Evolutionary conservation across 2,329 filamentous ascomycete species (phyloP).

Genomic region (Chrysoporthe puriensis): DNA sequence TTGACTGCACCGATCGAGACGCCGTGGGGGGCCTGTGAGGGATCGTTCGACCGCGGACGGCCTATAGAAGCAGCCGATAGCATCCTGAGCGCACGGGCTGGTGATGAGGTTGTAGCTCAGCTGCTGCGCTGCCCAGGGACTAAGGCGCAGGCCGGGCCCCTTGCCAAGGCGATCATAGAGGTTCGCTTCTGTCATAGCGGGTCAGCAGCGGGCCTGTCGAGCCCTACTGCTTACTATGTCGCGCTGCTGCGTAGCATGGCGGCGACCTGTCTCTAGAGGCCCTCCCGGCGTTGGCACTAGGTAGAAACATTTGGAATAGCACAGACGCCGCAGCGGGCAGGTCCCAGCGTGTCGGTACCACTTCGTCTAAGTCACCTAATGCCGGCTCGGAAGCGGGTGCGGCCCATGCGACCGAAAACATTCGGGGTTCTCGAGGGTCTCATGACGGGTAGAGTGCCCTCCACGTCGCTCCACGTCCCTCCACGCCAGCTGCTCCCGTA

Average conservation of each 20-base stretch:
- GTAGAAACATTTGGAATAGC: conserved; percentile 1
- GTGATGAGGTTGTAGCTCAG: background rate
- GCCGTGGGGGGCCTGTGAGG: background rate
- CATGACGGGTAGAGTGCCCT: conserved; percentile 11
- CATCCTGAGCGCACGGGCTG: background rate
- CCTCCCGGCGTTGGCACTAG: conserved; percentile 17
- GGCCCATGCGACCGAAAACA: conserved; percentile 24
- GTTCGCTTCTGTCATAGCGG: conserved; percentile 19
- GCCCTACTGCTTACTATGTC: background rate
- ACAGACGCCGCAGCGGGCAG: background rate
- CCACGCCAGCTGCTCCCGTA: background rate
- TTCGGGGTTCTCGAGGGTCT: conserved; percentile 13
- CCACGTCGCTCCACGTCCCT: background rate
- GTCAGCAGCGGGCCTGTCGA: background rate
- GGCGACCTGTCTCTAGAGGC: conserved; percentile 3
- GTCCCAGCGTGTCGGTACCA: background rate
- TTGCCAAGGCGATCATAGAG: background rate
- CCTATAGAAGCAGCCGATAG: background rate
- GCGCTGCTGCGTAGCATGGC: background rate
- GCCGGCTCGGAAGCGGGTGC: conserved; percentile 22
- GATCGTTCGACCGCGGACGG: too few species aligned
- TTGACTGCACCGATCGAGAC: background rate
- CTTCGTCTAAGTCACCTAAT: background rate
- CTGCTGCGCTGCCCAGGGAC: background rate
- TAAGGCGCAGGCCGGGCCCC: background rate